Conservation (phyloP, 176 grass and related monocot species). For the Oryza australiensis region DNA sequence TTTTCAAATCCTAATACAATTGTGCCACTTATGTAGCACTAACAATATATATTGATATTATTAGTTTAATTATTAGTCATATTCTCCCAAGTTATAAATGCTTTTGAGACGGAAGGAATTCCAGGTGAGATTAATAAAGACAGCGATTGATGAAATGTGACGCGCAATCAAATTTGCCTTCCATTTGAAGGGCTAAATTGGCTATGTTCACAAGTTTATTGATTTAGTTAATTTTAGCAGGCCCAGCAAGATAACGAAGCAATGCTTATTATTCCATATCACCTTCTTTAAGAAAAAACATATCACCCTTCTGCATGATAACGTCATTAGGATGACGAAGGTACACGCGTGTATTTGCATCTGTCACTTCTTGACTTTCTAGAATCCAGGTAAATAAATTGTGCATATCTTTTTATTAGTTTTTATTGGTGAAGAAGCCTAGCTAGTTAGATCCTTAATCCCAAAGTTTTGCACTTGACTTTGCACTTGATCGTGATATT, state of each 20-base stretch:
- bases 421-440: background rate
- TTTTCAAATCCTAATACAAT: no score
- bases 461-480: conserved; percentile 37
- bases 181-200: no score
- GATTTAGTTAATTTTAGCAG: background rate
- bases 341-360: background rate
- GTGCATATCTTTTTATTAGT: background rate
- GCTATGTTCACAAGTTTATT: background rate
- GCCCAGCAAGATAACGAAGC: background rate
- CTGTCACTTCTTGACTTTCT: conserved; percentile 37
- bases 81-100: no score
- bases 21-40: no score
- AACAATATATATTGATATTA: no score
- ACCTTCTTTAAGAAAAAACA: background rate
- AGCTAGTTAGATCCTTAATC: background rate
- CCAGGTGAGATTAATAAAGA: no score
- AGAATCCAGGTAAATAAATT: conserved; percentile 18
- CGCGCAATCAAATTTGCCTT: no score
- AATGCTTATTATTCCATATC: background rate
- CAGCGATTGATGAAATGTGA: no score
- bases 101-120: no score
- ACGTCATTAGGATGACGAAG: conserved; percentile 29
- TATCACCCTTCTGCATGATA: background rate
- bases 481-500: background rate
- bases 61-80: no score